Percentiles rank a stretch among this genome's conserved stretches.
Evolutionary conservation across 2,329 filamentous ascomycete genomes (phyloP).

Genomic region (Fusarium protoensiforme): DNA sequence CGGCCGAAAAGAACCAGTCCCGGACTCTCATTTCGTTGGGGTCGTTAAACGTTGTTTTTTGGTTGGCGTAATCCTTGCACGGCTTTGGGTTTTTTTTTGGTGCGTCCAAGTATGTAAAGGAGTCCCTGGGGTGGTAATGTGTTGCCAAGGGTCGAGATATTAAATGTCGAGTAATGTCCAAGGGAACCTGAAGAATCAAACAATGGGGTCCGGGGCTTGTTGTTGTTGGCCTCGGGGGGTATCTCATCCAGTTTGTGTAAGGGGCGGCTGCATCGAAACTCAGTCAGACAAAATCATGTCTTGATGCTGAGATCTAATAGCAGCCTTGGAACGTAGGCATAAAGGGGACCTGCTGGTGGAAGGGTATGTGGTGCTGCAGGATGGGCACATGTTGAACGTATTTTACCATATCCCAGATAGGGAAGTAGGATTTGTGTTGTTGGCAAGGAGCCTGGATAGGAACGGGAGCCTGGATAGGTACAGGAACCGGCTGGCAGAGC

Average conservation of each 20-base stretch:
- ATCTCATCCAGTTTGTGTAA: constrained; percentile 35
- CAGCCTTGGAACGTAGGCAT: constrained; percentile 64
- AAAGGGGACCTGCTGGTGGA: constrained; percentile 64
- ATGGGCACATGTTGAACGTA: constrained; percentile 62
- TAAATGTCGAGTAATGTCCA: constrained; percentile 37
- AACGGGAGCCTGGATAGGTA: constrained; percentile 49
- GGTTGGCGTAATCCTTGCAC: constrained; percentile 38
- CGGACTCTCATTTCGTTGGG: constrained; percentile 39
- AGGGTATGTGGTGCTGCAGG: constrained; percentile 61
- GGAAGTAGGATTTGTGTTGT: constrained; percentile 61
- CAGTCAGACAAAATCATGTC: constrained; percentile 1
- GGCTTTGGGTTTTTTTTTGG: constrained; percentile 12
- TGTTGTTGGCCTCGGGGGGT: constrained; percentile 23
- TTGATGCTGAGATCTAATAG: constrained; percentile 47
- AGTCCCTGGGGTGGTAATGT: constrained; percentile 5
- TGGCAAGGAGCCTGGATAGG: constrained; percentile 52
- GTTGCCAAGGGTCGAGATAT: constrained; percentile 35
- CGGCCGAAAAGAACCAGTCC: constrained; percentile 37
- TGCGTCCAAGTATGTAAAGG: constrained; percentile 18
- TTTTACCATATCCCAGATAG: constrained; percentile 64
- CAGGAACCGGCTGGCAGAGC: constrained; percentile 46
- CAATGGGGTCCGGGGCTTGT: constrained; percentile 13
- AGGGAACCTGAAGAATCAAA: constrained; percentile 34
- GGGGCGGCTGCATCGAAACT: constrained; percentile 2
- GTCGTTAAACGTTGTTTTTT: constrained; percentile 35